Evolutionary conservation across 1,139 yeast genomes (phyloP).

Genomic region (Kluyveromyces marxianus): DNA sequence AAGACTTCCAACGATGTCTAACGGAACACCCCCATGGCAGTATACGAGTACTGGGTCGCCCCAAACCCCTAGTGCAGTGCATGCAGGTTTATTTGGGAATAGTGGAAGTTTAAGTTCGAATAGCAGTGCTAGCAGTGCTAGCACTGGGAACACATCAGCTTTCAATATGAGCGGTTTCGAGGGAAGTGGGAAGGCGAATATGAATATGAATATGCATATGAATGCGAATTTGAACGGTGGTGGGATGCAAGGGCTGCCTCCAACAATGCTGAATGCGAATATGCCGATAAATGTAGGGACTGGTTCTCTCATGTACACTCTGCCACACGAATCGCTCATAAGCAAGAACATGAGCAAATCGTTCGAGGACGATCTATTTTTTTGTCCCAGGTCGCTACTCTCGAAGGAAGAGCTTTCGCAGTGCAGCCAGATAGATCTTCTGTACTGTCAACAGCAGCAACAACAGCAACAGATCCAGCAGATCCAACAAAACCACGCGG

Average conservation of each 20-base stretch:
- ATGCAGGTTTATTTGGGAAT: neutral
- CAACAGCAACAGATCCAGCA: constrained; percentile 29
- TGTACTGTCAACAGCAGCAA: constrained; percentile 11
- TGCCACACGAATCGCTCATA: neutral
- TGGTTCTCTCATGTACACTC: neutral
- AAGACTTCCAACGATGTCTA: neutral
- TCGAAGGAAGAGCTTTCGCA: constrained; percentile 15
- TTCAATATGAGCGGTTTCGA: too few relatives aligned
- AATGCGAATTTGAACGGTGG: neutral
- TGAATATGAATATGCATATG: neutral
- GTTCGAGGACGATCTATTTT: constrained; percentile 26
- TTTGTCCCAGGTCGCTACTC: constrained; percentile 23
- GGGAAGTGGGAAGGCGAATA: too few relatives aligned
- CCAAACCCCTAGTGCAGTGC: constrained; percentile 2
- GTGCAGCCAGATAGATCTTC: constrained; percentile 17
- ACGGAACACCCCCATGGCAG: constrained; percentile 2
- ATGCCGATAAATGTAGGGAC: neutral
- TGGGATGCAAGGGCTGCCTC: neutral
- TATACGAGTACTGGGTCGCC: constrained; percentile 1
- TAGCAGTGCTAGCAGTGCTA: constrained; percentile 2
- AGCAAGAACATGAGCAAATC: constrained; percentile 18
- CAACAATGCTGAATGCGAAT: neutral
- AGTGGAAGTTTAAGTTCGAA: neutral
- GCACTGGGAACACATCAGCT: neutral
- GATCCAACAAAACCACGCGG: constrained; percentile 35